Evolutionary conservation across 768 basidiomycete genomes (phyloP).

Genomic region (Lepiota brunneoincarnata): DNA sequence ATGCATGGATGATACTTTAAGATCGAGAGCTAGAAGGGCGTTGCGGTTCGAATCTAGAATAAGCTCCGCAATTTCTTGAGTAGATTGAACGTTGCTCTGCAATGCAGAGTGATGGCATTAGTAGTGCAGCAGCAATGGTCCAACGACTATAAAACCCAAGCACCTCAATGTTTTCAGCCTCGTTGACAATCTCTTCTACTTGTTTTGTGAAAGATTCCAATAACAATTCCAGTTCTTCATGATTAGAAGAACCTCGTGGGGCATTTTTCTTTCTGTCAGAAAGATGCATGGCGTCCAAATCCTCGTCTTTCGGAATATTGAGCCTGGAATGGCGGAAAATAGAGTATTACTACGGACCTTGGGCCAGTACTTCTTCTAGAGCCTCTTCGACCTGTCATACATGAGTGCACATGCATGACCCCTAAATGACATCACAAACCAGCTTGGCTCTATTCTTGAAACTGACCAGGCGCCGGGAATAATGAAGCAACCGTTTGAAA

Average conservation of each 20-base stretch:
- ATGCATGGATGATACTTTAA: conserved; percentile 54
- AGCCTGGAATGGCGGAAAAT: conserved; percentile 6
- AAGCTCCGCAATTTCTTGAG: conserved; percentile 96
- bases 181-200: conserved; percentile 94
- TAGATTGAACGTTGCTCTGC: conserved; percentile 91
- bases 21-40: conserved; percentile 83
- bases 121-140: conserved; percentile 1
- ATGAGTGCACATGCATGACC: conserved; percentile 6
- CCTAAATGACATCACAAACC: conserved; percentile 37
- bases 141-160: not conserved
- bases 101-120: conserved; percentile 7
- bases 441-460: conserved; percentile 91
- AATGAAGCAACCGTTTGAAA: conserved; percentile 88
- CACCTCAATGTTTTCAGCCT: conserved; percentile 85
- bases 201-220: conserved; percentile 96
- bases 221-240: conserved; percentile 90
- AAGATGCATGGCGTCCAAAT: conserved; percentile 93
- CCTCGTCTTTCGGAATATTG: conserved; percentile 66
- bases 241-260: conserved; percentile 68
- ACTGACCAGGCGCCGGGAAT: conserved; percentile 81
- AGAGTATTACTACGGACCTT: conserved; percentile 48
- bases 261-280: conserved; percentile 73
- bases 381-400: conserved; percentile 74
- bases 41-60: conserved; percentile 97
- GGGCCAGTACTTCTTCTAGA: conserved; percentile 86